Evolutionary conservation across 1,284 basidiomycete genomes (phyloP).

Genomic region (Leccinum pachyderme): DNA sequence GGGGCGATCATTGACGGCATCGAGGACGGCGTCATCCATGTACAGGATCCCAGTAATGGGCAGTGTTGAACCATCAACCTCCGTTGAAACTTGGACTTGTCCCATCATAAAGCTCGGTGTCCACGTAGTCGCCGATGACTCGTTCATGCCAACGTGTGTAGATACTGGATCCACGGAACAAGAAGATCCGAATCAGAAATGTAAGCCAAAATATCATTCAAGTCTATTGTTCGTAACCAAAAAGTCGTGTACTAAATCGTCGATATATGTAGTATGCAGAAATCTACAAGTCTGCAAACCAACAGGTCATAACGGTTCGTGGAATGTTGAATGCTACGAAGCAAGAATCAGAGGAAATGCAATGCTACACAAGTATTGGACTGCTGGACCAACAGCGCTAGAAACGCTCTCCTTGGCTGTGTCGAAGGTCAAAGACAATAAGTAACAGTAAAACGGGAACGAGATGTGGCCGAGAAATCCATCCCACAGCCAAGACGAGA

Average conservation of each 20-base stretch:
- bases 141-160: neutral
- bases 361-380: slow-evolving; percentile 33
- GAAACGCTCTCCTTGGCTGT: slow-evolving; percentile 29
- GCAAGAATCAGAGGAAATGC: slow-evolving; percentile 25
- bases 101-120: neutral
- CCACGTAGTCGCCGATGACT: slow-evolving; percentile 12
- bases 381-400: slow-evolving; percentile 32
- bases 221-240: slow-evolving; percentile 24
- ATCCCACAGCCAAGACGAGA: slow-evolving; percentile 30
- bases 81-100: neutral
- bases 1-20: neutral
- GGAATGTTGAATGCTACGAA: slow-evolving; percentile 13
- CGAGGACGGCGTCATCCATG: neutral
- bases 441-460: slow-evolving; percentile 30
- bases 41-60: neutral
- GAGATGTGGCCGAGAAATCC: slow-evolving; percentile 31
- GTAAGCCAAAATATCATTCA: slow-evolving; percentile 22
- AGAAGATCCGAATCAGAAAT: slow-evolving; percentile 4
- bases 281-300: slow-evolving; percentile 30
- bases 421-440: slow-evolving; percentile 31
- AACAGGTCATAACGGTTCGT: slow-evolving; percentile 16
- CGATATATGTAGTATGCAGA: slow-evolving; percentile 25
- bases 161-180: neutral
- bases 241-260: slow-evolving; percentile 16
- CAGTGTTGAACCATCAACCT: neutral